Base-by-base conservation (phyloP, 2,329 filamentous ascomycete genomes). In the Pseudogymnoascus sp. region DNA sequence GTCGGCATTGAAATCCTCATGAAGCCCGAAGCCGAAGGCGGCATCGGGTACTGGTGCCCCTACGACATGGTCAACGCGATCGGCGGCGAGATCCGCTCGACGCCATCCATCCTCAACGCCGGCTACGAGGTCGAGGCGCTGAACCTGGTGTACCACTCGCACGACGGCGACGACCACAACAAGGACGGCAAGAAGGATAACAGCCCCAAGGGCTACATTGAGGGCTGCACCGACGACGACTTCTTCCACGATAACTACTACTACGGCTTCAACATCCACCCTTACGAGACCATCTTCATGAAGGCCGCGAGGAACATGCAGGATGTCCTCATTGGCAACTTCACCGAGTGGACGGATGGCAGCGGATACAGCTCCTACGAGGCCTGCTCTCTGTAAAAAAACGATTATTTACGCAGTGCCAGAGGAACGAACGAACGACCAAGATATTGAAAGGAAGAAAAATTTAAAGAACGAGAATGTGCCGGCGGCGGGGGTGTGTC, bases 281-380 rank as follows among this genome's bases (percentile, higher is more conserved):
- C 75, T 1, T 76, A 75, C 66, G 75, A 76, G 69, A 73, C 72
- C 1, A 61, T 76, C 16, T 77, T 77, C 62, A 66, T 71, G 62
- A 74, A 75, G 66, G 70, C 72, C 4, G 73, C 74, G 55, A 66
- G 69, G 33, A 66, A 69, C 7, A 70, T 74, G 35, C 73, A 74
- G 49, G 67, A 67, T 0, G 33, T 45, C 1, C 60, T 70, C 31
- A 64, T 76, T 26, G 61, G 66, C 2, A 65, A 66, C n/a, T 60
- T 76, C 45, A 74, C 72, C 2, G 65, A 69, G 45, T 73, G 72
- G 71, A 60, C 58, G 1, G 58, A 60, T 6, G 58, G 58, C 4
- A 60, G 58, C 14, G 58, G 58, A 23, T 60, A 60, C 10, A 60
- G 58, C 58, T 38, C 35, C 38, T 60, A 38, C n/a, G 58, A 60